Conservation (phyloP, 106 monocot species). For the Dioscorea dumetorum region DNA sequence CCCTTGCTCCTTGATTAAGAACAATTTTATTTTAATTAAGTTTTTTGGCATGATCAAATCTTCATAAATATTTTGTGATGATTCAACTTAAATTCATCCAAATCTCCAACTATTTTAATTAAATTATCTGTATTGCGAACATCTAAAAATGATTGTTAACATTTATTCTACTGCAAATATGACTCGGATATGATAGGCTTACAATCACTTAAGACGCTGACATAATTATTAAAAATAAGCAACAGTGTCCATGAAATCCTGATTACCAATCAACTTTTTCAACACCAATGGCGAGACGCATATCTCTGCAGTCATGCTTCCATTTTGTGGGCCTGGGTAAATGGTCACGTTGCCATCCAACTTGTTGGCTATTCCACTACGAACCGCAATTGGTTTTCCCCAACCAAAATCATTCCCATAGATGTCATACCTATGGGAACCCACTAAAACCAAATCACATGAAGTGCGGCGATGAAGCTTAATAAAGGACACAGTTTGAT, state of each 20-base stretch:
- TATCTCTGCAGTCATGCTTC: background rate
- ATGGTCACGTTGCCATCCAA: background rate
- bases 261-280: background rate
- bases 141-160: too few species aligned
- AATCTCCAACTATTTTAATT: too few species aligned
- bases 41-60: too few species aligned
- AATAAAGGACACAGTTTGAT: background rate
- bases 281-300: background rate
- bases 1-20: too few species aligned
- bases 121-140: too few species aligned
- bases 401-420: constrained; percentile 61
- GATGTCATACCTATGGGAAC: constrained; percentile 49
- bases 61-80: too few species aligned
- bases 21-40: too few species aligned
- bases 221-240: too few species aligned
- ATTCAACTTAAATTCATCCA: too few species aligned
- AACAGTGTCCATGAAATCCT: background rate
- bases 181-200: too few species aligned
- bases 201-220: too few species aligned
- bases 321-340: background rate
- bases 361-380: background rate
- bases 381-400: constrained; percentile 27
- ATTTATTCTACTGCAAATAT: too few species aligned
- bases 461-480: background rate
- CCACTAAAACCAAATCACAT: background rate